A percentile compares a stretch with the other conserved stretches of the same genome.
phyloP scores from a whole-genome alignment of 1,284 basidiomycete species.

The Tilletia indica region DNA sequence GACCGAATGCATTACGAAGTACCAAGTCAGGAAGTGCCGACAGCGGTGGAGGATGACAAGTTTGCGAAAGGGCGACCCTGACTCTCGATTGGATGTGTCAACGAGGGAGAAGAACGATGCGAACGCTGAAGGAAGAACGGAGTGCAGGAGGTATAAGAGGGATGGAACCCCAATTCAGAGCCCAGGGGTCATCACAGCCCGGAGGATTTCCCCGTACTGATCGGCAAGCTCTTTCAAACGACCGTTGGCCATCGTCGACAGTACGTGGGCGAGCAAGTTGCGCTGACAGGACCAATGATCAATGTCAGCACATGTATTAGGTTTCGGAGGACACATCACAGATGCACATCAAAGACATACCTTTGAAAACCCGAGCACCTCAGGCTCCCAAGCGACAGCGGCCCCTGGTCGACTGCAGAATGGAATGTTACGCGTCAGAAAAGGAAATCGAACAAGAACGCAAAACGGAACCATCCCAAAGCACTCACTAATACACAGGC shows the following conservation, averaged over 20 bases:
- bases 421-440: not conserved
- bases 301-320: no score
- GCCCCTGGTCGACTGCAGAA: slow-evolving; percentile 19
- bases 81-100: no score
- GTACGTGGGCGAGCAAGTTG: not conserved
- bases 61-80: no score
- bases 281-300: not conserved
- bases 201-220: not conserved
- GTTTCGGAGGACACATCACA: no score
- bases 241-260: not conserved
- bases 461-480: no score
- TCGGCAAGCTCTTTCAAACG: not conserved
- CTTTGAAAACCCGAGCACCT: slow-evolving; percentile 24
- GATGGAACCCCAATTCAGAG: not conserved
- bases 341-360: not conserved
- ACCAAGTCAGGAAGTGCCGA: no score
- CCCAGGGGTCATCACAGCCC: not conserved
- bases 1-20: no score
- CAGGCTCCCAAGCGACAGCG: slow-evolving; percentile 25
- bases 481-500: slow-evolving; percentile 45
- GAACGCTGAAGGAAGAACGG: no score
- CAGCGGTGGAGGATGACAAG: no score
- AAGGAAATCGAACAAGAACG: not conserved
- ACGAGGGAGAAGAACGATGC: no score
- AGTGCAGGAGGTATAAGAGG: no score